A percentile compares a stretch with the other conserved stretches of the same genome.
Evolutionary conservation across 225 moss, liverwort and hornwort species (phyloP).

Genomic region (Thuidium tamariscinum): DNA sequence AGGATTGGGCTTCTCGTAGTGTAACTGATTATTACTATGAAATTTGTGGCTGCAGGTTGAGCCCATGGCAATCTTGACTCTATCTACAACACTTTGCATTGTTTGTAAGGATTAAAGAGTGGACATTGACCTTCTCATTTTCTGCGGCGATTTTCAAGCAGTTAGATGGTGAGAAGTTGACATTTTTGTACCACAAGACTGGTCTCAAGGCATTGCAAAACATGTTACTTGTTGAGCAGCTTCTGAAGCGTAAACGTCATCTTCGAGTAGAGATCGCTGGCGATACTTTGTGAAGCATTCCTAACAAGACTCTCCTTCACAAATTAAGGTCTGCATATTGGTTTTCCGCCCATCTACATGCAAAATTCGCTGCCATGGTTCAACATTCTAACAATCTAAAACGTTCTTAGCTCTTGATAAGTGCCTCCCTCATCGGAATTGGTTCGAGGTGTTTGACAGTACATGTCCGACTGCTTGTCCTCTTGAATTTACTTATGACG

Average conservation of each 20-base stretch:
- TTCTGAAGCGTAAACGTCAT: background rate
- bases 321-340: background rate
- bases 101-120: slow-evolving; percentile 25
- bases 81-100: slow-evolving; percentile 38
- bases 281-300: background rate
- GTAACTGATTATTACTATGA: background rate
- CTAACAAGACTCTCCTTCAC: background rate
- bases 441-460: background rate
- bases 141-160: slow-evolving; percentile 51
- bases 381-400: background rate
- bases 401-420: background rate
- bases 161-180: slow-evolving; percentile 11
- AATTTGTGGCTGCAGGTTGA: slow-evolving; percentile 55
- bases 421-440: background rate
- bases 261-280: background rate
- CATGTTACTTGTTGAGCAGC: background rate
- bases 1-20: background rate
- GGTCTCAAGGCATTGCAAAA: background rate
- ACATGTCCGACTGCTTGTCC: background rate
- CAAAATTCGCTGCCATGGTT: background rate
- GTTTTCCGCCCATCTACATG: background rate
- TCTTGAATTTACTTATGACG: background rate
- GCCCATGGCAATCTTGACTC: slow-evolving; percentile 42
- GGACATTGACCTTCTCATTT: slow-evolving; percentile 45
- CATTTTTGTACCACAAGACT: background rate